These are phyloP conservation scores for Aureoboletus auriporus DNA, from an alignment of 768 basidiomycete genomes.

Conservation along the genomic window DNA sequence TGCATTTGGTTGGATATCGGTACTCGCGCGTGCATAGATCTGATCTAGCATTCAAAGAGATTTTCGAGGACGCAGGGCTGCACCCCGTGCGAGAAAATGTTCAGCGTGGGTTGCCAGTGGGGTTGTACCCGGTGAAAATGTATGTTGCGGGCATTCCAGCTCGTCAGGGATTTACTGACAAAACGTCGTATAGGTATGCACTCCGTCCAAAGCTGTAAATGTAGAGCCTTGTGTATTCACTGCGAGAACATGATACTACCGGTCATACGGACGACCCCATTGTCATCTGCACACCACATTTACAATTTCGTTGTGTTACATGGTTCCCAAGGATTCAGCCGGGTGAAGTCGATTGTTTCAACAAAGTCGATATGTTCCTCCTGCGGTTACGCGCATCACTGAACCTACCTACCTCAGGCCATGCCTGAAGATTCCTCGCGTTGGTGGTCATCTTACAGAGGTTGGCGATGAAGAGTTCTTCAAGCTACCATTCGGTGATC, in stretches of 20 bases:
- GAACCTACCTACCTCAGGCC: too few species aligned
- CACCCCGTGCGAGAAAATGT: constrained; percentile 66
- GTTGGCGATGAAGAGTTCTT: too few species aligned
- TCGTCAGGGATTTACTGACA: constrained; percentile 6
- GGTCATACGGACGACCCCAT: constrained; percentile 66
- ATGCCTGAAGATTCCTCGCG: too few species aligned
- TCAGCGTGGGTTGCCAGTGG: constrained; percentile 80
- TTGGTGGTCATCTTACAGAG: too few species aligned
- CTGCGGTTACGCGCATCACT: too few species aligned
- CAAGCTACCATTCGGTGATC: too few species aligned
- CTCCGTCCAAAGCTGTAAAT: constrained; percentile 12
- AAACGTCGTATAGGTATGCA: constrained; percentile 20
- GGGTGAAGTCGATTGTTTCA: too few species aligned
- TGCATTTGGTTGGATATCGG: not conserved
- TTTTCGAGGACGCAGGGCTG: constrained; percentile 74
- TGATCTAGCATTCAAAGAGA: constrained; percentile 71
- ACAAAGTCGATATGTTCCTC: too few species aligned
- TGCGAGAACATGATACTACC: constrained; percentile 39
- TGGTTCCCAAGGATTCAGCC: too few species aligned
- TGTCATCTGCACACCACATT: constrained; percentile 58
- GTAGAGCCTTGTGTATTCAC: constrained; percentile 1
- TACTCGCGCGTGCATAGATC: constrained; percentile 49
- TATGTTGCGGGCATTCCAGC: constrained; percentile 30
- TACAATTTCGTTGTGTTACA: constrained; percentile 5
- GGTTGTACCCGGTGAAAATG: constrained; percentile 86